Base-by-base conservation (phyloP, 129 eudicot species). In the Centaurea solstitialis region DNA sequence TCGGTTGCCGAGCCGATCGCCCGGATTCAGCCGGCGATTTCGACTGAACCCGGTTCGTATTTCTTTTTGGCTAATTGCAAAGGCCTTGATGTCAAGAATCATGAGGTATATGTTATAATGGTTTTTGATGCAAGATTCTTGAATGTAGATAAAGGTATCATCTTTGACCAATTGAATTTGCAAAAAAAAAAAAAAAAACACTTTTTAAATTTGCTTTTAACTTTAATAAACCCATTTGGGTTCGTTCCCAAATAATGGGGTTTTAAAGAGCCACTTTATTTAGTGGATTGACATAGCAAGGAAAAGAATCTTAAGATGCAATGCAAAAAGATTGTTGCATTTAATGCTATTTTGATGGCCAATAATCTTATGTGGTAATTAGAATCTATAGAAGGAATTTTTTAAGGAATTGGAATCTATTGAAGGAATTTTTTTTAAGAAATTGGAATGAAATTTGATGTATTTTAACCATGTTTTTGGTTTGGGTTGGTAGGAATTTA, bases 1-100 rank as follows among this genome's bases (percentile, higher is more conserved):
- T 95, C 99, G 4, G 99, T 95, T 18, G 99, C 98, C 9, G 99
- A 95, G 80, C 98, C 99, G 59, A 91, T 95, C 41, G 97, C 87
- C 15, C 73, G 99, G 89, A 95, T 95, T 47, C 98, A 95, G 77
- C 99, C 99, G 28, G 97, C 99, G 18, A 89, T 95, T 87, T 95
- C 99, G 0, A 45, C 30, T 5, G 98, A 95, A 82, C 99, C 97
- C 13, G 93, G 93, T 40, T 95, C 99, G 13, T 95, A 76, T 68
- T 92, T 86, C 83, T 95, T 95, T 73, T 82, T 93, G 11, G 98
- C 99, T 23, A 87, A 95, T 82, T 95, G 93, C 37, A 84, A 77
- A 26, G 72, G 79, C 0, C 79, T 93, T 68, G 97, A 95, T 89
- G 80, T 89, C 47, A 28, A 89, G 22, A 87, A 92, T 35, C 97